phyloP scores from a whole-genome alignment of 2,329 filamentous ascomycete genomes.

The Cryphonectria carpinicola region DNA sequence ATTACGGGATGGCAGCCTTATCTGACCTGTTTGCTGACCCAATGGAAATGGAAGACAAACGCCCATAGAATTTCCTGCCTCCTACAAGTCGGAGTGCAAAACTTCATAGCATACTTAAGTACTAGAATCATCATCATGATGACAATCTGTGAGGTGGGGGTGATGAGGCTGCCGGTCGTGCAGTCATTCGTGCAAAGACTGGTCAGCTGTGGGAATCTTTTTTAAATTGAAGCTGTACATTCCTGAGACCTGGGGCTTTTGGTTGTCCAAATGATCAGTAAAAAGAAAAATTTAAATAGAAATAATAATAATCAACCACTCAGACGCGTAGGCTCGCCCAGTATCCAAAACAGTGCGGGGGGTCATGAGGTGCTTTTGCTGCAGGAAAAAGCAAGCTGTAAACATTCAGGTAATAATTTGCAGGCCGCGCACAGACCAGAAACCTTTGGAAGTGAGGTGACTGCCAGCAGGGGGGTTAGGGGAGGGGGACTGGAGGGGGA shows the following conservation, averaged over 20 bases:
- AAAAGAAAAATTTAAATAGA: no score
- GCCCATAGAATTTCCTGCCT: no score
- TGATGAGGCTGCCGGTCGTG: neutral
- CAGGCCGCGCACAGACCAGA: neutral
- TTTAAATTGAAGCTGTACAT: neutral
- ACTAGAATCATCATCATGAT: no score
- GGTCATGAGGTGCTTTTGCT: neutral
- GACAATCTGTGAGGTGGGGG: no score
- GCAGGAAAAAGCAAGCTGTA: neutral
- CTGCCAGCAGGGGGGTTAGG: neutral
- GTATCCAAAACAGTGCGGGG: neutral
- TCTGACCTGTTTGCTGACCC: neutral
- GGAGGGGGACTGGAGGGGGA: no score
- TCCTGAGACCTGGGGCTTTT: neutral
- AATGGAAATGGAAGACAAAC: neutral
- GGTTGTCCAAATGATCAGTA: no score
- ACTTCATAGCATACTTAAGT: no score
- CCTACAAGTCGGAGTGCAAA: no score
- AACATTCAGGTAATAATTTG: neutral
- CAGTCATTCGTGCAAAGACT: no score
- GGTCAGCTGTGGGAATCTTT: no score
- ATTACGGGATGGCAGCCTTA: neutral
- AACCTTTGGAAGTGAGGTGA: neutral
- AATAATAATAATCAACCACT: neutral
- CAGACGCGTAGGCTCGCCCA: neutral